Base-by-base conservation (phyloP, 129 eudicot genomes). In the Lactuca sativa region DNA sequence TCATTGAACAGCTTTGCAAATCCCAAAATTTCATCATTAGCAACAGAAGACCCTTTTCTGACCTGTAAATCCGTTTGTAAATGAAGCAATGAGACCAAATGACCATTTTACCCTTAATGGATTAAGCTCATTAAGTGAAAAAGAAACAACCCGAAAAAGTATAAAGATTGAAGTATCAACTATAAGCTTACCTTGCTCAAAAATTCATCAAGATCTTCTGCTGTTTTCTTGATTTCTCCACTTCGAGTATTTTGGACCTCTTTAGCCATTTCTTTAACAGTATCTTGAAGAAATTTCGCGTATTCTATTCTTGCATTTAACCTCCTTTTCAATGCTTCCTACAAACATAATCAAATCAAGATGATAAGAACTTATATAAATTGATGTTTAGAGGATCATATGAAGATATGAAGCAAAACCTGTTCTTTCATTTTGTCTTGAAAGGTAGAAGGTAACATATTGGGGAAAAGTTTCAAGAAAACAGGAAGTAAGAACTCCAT, bases 351-450 rank as follows among this genome's bases (percentile, higher is more conserved):
- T 7, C 33, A 56, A 60, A 52, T 34, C 17, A 49, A 53, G 51
- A 8, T 16, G 51, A 8, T 16, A 52, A 44, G 32, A 51, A 57
- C 41, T 60, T 60, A 32, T 14, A 73, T 64, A 54, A 61, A 54
- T 56, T 17, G n/a, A 54, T 55, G 73, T 33, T 66, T 66, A 34
- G 31, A 13, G 57, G 18, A 53, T 56, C 11, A 30, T 25, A 25
- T 25, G 30, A 25, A 25, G 30, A 25, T 25, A 25, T 59, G 33
- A 47, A 70, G n/a, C 59, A 15, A 66, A 38, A 90, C 99, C 99
- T 95, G 97, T 67, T 95, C 99, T 82, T 95, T 95, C 97, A 95
- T 95, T 87, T 88, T 95, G 86, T 95, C 99, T 79, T 95, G 97
- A 82, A 90, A 95, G 76, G 99, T 95, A 56, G 99, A 95, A 12